phyloP scores from a whole-genome alignment of 352 stramenopile genomes.

The Phytophthora podocarpi region DNA sequence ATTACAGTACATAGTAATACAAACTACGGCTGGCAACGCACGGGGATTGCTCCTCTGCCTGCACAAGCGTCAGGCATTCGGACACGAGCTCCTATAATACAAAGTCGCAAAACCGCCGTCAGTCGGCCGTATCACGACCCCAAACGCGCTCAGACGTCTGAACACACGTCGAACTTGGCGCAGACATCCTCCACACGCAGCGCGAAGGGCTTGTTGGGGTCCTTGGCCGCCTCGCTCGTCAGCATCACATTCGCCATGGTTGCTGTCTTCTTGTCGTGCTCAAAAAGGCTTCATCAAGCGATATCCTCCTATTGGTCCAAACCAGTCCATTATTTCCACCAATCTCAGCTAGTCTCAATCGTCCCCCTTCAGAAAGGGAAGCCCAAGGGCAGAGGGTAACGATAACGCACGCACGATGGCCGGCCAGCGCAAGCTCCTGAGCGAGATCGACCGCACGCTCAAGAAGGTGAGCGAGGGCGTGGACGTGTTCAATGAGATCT shows the following conservation, averaged over 20 bases:
- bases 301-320: conserved; percentile 14
- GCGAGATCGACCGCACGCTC: conserved; percentile 99
- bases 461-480: conserved; percentile 99
- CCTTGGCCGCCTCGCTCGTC: conserved; percentile 86
- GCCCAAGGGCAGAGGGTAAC: not conserved
- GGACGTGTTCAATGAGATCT: conserved; percentile 99
- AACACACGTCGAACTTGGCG: conserved; percentile 77
- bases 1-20: not conserved
- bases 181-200: conserved; percentile 87
- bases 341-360: conserved; percentile 7
- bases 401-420: conserved; percentile 51
- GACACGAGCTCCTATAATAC: conserved; percentile 71
- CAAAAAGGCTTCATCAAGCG: not conserved
- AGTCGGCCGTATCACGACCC: not conserved
- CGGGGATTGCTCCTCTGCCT: conserved; percentile 76
- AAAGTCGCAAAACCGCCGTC: conserved; percentile 11
- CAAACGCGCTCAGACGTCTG: not conserved
- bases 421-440: conserved; percentile 86
- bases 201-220: conserved; percentile 90
- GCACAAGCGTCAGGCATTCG: conserved; percentile 77
- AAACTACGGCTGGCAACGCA: no score
- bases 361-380: not conserved
- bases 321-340: not conserved
- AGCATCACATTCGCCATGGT: conserved; percentile 89
- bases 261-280: conserved; percentile 7